phyloP scores from a whole-genome alignment of 208 protist species.

The Acanthamoeba sp. region DNA sequence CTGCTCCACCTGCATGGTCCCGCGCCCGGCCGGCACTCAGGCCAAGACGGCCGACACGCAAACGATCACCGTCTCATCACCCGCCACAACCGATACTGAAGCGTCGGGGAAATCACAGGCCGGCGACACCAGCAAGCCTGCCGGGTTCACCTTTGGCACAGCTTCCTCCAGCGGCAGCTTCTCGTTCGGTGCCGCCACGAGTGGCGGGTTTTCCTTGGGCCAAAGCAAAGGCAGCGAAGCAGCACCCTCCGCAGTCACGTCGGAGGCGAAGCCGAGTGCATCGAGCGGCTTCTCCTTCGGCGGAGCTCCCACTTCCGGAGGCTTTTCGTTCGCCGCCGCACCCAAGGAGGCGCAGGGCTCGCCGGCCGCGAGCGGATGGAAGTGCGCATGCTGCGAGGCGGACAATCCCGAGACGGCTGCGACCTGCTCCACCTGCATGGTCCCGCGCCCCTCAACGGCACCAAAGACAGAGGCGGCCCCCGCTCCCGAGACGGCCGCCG shows the following conservation, averaged over 20 bases:
- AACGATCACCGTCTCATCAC: no score
- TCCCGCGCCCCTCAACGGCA: not conserved
- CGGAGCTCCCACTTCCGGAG: not conserved
- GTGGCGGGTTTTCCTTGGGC: not conserved
- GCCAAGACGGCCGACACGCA: no score
- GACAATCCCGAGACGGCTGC: not conserved
- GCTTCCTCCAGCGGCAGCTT: not conserved
- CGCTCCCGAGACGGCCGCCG: not conserved
- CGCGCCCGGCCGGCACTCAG: no score
- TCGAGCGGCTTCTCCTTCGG: not conserved
- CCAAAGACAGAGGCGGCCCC: not conserved
- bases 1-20: not conserved
- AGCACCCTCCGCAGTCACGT: not conserved
- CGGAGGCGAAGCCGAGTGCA: no score
- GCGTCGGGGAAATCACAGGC: not conserved
- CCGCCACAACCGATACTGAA: no score
- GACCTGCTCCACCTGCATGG: slow-evolving; percentile 1
- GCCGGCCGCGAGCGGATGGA: not conserved
- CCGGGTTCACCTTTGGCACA: not conserved
- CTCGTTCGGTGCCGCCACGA: not conserved
- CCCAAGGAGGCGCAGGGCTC: not conserved
- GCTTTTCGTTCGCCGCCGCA: not conserved
- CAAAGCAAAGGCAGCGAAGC: no score
- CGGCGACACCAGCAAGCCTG: not conserved
- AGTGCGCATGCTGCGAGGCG: slow-evolving; percentile 23